Evolutionary conservation across 176 grass and related monocot species (phyloP).

Genomic region (Carex scoparia): DNA sequence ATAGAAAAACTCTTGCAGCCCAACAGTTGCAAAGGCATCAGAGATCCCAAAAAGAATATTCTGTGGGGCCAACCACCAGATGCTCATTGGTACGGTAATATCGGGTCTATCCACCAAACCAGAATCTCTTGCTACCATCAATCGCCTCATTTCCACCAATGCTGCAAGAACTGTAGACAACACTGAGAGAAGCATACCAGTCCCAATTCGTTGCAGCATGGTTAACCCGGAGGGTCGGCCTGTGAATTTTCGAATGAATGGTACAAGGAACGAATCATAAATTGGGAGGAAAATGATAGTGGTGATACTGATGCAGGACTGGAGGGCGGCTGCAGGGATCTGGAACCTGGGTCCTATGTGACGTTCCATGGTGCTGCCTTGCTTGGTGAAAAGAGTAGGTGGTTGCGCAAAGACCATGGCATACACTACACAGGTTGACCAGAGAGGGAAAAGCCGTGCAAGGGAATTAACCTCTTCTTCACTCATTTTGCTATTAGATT

Average conservation of each 20-base stretch:
- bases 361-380: constrained; percentile 65
- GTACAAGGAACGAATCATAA: constrained; percentile 51
- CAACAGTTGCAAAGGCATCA: constrained; percentile 56
- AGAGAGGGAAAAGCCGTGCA: constrained; percentile 42
- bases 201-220: constrained; percentile 62
- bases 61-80: constrained; percentile 79
- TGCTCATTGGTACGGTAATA: constrained; percentile 45
- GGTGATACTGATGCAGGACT: constrained; percentile 46
- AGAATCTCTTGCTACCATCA: constrained; percentile 35
- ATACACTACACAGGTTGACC: constrained; percentile 59
- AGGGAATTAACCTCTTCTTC: constrained; percentile 46
- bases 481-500: neutral
- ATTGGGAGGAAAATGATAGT: constrained; percentile 44
- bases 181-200: constrained; percentile 38
- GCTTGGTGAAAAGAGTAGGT: constrained; percentile 57
- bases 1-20: constrained; percentile 81
- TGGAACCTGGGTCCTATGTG: constrained; percentile 38
- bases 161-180: constrained; percentile 34
- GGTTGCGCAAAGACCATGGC: constrained; percentile 57
- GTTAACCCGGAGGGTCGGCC: constrained; percentile 42
- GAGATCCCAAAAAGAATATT: constrained; percentile 44
- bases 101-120: constrained; percentile 28
- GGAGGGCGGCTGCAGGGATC: constrained; percentile 52
- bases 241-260: constrained; percentile 27
- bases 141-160: constrained; percentile 43